phyloP scores from a whole-genome alignment of 2,329 filamentous ascomycete genomes.

The Xylaria sp. region DNA sequence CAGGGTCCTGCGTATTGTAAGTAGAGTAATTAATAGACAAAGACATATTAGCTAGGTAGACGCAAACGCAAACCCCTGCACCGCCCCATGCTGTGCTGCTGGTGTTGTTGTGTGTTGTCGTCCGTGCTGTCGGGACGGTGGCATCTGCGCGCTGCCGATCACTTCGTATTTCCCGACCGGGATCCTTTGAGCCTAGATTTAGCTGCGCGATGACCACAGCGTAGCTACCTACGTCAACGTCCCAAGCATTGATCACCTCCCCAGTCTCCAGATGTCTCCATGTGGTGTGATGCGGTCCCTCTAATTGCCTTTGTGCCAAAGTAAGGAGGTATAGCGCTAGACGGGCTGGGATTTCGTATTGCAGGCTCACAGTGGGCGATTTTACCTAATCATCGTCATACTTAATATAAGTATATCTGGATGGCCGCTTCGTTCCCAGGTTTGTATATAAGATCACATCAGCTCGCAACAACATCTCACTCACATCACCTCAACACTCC shows the following conservation, averaged over 20 bases:
- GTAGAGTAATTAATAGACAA: too few species aligned
- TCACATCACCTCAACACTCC: neutral
- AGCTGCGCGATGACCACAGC: slow-evolving; percentile 6
- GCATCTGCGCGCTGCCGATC: slow-evolving; percentile 34
- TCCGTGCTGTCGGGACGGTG: slow-evolving; percentile 32
- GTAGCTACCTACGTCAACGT: slow-evolving; percentile 13
- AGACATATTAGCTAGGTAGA: neutral
- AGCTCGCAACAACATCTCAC: slow-evolving; percentile 1
- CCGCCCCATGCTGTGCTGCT: neutral
- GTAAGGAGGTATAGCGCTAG: neutral
- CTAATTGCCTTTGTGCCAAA: neutral
- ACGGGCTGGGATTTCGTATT: neutral
- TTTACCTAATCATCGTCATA: slow-evolving; percentile 9
- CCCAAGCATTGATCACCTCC: slow-evolving; percentile 5
- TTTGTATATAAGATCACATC: neutral
- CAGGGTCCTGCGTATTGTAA: too few species aligned
- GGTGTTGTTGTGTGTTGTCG: slow-evolving; percentile 33
- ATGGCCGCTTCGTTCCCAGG: neutral
- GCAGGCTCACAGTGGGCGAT: neutral
- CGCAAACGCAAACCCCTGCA: neutral
- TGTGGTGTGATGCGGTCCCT: neutral
- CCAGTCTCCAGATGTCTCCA: neutral
- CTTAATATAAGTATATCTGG: slow-evolving; percentile 1
- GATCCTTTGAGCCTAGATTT: neutral
- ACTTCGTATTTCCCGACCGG: slow-evolving; percentile 36